A percentile compares a stretch with the other conserved stretches of the same genome.
phyloP scores from a whole-genome alignment of 2,329 filamentous ascomycete species.

The Penicillium brasilianum region DNA sequence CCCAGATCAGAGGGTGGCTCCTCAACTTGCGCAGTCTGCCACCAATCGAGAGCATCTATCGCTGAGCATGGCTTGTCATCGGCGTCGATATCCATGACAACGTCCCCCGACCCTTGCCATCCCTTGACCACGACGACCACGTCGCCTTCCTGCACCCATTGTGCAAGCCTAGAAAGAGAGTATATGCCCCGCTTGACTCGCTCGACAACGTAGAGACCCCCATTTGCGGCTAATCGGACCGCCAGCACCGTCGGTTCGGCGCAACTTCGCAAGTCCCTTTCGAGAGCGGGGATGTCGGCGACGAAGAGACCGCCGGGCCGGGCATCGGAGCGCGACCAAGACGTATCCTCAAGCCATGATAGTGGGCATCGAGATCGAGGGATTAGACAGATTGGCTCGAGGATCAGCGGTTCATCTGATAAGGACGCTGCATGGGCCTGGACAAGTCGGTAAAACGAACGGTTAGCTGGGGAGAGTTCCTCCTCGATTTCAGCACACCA shows the following conservation, averaged over 20 bases:
- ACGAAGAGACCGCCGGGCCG: constrained; percentile 45
- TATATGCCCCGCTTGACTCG: constrained; percentile 47
- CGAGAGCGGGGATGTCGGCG: constrained; percentile 44
- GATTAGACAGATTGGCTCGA: constrained; percentile 44
- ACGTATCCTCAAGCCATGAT: constrained; percentile 46
- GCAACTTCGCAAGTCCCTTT: constrained; percentile 33
- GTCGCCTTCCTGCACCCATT: constrained; percentile 45
- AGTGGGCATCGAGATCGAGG: constrained; percentile 45
- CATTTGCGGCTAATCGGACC: constrained; percentile 37
- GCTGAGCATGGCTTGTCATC: constrained; percentile 7
- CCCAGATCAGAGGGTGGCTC: constrained; percentile 32
- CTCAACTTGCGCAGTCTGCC: constrained; percentile 42
- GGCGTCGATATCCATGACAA: constrained; percentile 10
- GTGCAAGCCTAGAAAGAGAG: constrained; percentile 43
- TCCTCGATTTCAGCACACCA: not conserved
- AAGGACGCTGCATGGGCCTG: constrained; percentile 45
- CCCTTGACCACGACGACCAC: constrained; percentile 45
- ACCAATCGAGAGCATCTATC: constrained; percentile 36
- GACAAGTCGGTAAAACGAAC: not conserved
- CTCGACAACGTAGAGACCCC: constrained; percentile 46
- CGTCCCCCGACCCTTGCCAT: constrained; percentile 26
- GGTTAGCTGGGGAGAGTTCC: constrained; percentile 6
- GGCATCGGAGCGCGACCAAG: constrained; percentile 33
- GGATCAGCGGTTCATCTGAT: constrained; percentile 40
- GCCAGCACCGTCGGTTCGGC: constrained; percentile 40